These are phyloP conservation scores for Populus trichocarpa DNA, from an alignment of 441 rosid genomes.

Conservation along the genomic window DNA sequence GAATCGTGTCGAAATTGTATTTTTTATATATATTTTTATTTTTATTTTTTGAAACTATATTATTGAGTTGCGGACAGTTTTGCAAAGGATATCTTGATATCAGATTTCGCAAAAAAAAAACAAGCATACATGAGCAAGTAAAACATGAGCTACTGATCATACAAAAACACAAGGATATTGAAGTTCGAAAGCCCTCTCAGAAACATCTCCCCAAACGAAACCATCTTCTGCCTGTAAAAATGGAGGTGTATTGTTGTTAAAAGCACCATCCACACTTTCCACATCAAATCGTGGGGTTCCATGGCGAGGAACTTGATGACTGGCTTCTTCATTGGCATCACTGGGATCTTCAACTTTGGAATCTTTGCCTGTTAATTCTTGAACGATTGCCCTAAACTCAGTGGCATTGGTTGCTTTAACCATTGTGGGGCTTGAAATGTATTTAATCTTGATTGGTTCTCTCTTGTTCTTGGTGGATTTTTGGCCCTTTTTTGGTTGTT, in stretches of 20 bases:
- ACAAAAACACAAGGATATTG: constrained; percentile 8
- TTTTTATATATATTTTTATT: no score
- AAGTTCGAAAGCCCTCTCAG: constrained; percentile 12
- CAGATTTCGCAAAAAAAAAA: not conserved
- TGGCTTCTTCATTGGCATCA: not conserved
- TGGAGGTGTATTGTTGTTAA: constrained; percentile 5
- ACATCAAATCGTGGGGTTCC: not conserved
- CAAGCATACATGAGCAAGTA: not conserved
- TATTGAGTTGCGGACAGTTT: no score
- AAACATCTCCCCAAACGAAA: constrained; percentile 17
- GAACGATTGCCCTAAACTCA: constrained; percentile 48
- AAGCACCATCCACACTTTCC: not conserved
- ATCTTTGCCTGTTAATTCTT: constrained; percentile 44
- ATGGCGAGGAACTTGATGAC: not conserved
- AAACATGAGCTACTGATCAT: not conserved
- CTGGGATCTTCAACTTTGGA: constrained; percentile 17
- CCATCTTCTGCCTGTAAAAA: constrained; percentile 3
- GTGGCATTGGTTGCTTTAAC: constrained; percentile 36
- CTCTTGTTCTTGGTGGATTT: constrained; percentile 20
- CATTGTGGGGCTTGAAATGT: constrained; percentile 45
- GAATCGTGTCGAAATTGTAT: no score
- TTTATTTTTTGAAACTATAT: not conserved
- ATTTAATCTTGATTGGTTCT: constrained; percentile 34
- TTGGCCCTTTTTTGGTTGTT: not conserved
- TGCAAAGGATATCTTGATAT: no score